A percentile compares a stretch with the other conserved stretches of the same genome.
phyloP scores from a whole-genome alignment of 768 basidiomycete genomes.

The Pisolithus marmoratus region DNA sequence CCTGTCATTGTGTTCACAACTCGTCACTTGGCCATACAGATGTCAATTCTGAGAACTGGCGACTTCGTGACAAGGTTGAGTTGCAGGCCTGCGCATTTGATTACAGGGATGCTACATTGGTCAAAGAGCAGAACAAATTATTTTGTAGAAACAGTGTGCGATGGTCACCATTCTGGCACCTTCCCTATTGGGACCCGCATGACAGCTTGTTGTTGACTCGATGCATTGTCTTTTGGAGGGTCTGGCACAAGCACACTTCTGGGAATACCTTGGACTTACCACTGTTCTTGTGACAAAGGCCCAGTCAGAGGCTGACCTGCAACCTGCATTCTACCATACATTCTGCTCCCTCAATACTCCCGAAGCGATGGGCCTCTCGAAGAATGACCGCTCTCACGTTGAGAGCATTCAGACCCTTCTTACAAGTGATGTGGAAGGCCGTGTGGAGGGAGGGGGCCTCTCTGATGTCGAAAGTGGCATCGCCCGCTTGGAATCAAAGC shows the following conservation, averaged over 20 bases:
- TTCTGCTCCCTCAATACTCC: not conserved
- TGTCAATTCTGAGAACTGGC: conserved; percentile 11
- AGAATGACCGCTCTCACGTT: not conserved
- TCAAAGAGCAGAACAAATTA: not conserved
- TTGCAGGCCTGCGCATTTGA: not conserved
- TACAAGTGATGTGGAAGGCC: not conserved
- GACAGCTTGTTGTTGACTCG: no score
- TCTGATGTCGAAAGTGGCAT: no score
- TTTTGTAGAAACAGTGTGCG: no score
- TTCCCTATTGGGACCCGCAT: no score
- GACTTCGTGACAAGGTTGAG: not conserved
- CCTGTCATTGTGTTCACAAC: conserved; percentile 24
- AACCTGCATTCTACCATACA: not conserved
- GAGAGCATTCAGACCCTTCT: not conserved
- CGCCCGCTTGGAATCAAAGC: not conserved
- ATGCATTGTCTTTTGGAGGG: no score
- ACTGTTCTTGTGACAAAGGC: no score
- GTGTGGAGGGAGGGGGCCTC: no score
- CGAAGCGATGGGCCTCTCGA: not conserved
- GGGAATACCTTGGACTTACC: no score
- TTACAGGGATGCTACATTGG: not conserved
- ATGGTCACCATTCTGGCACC: no score
- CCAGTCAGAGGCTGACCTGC: not conserved
- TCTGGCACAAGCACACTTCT: no score
- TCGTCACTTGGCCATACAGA: conserved; percentile 1